Conservation (phyloP, 169 alveolate species). For the Eimeria tenella region DNA sequence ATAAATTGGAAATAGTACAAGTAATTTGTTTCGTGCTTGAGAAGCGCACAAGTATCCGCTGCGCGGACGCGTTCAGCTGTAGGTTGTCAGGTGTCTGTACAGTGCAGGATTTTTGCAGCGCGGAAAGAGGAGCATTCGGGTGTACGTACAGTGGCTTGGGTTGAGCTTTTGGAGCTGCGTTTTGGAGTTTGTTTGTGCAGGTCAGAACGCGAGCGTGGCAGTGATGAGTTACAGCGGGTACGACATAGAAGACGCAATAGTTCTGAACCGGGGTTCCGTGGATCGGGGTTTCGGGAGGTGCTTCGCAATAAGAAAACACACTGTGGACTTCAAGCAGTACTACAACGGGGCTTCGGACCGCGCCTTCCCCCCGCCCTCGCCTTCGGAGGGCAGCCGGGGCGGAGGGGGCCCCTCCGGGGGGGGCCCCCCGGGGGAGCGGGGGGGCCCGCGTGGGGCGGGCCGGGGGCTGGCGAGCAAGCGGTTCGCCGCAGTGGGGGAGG, state of each 20-base stretch:
- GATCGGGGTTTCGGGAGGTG: constrained; percentile 99
- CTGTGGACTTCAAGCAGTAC: constrained; percentile 88
- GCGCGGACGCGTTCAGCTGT: no score
- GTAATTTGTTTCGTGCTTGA: no score
- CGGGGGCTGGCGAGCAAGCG: constrained; percentile 38
- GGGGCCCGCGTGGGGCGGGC: constrained; percentile 4
- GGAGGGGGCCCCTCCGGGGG: constrained; percentile 8
- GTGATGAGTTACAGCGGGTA: constrained; percentile 99
- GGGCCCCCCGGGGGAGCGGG: constrained; percentile 13
- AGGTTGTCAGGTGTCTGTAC: no score
- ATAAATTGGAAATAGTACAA: no score
- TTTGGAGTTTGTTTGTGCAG: constrained; percentile 4
- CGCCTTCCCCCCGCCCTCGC: constrained; percentile 83
- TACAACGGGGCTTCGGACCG: constrained; percentile 87
- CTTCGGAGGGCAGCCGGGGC: constrained; percentile 20
- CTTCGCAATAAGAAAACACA: constrained; percentile 73
- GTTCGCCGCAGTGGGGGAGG: constrained; percentile 90
- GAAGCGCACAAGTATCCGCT: no score
- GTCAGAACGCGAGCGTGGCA: constrained; percentile 99
- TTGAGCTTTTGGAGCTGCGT: not conserved
- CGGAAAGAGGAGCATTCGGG: no score
- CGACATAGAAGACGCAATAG: constrained; percentile 99
- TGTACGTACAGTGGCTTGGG: no score
- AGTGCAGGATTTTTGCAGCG: no score
- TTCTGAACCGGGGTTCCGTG: constrained; percentile 97